Evolutionary conservation across 345 rosid species (phyloP).

Genomic region (Euphorbia lathyris): DNA sequence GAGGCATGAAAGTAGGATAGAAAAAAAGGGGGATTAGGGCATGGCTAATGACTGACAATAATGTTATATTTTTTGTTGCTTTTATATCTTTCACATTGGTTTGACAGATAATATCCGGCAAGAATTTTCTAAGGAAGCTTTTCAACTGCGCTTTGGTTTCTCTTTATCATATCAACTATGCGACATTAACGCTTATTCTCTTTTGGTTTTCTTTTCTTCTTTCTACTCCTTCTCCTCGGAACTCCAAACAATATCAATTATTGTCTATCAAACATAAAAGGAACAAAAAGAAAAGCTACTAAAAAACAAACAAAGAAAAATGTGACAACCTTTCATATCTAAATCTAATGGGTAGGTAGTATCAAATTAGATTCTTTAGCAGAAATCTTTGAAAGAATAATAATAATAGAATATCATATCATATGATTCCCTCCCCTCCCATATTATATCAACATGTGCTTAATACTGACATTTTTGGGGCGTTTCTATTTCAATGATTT

Average conservation of each 20-base stretch:
- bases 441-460: not conserved
- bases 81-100: conserved; percentile 21
- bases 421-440: too few species aligned
- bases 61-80: conserved; percentile 33
- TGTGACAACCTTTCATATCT: conserved; percentile 25
- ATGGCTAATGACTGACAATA: conserved; percentile 35
- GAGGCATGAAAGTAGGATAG: too few species aligned
- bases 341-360: conserved; percentile 14
- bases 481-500: too few species aligned
- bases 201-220: conserved; percentile 18
- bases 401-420: too few species aligned
- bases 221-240: conserved; percentile 33
- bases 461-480: too few species aligned
- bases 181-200: conserved; percentile 57
- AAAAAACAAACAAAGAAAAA: conserved; percentile 14
- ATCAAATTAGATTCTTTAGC: conserved; percentile 31
- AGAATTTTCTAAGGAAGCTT: conserved; percentile 63
- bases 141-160: conserved; percentile 62
- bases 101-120: conserved; percentile 45
- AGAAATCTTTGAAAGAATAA: conserved; percentile 19
- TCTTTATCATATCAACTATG: conserved; percentile 67
- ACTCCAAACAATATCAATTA: conserved; percentile 30
- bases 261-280: conserved; percentile 11
- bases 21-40: conserved; percentile 16
- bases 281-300: not conserved